phyloP scores from a whole-genome alignment of 805 yeast genomes.

The Suhomyces sp. region DNA sequence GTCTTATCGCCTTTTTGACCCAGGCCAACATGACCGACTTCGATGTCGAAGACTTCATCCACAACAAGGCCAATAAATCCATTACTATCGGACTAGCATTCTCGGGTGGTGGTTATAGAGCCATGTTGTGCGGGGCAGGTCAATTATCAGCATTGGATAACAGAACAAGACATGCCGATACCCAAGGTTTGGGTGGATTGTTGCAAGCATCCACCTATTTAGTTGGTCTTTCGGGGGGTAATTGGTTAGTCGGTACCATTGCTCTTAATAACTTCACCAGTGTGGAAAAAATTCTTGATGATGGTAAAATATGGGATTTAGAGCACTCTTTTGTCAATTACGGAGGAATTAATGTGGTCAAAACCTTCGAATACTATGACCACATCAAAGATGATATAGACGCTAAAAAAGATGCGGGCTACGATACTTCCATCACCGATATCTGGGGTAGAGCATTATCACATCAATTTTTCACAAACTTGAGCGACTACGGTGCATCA shows the following conservation, averaged over 20 bases:
- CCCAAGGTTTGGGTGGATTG: constrained; percentile 44
- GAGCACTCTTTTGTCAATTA: constrained; percentile 70
- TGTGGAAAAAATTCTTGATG: constrained; percentile 39
- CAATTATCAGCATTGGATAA: constrained; percentile 40
- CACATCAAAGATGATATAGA: constrained; percentile 27
- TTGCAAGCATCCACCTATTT: constrained; percentile 70
- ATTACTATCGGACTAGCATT: constrained; percentile 56
- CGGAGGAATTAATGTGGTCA: constrained; percentile 57
- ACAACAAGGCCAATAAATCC: constrained; percentile 35
- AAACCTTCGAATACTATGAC: constrained; percentile 56
- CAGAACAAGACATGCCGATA: constrained; percentile 27
- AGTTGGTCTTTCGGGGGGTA: constrained; percentile 65
- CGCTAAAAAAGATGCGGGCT: constrained; percentile 39
- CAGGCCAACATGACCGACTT: constrained; percentile 48
- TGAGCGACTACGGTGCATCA: constrained; percentile 26
- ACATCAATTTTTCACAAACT: constrained; percentile 36
- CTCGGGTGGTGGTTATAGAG: constrained; percentile 89
- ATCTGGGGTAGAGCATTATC: constrained; percentile 45
- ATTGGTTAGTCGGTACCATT: constrained; percentile 65
- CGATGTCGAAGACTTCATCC: constrained; percentile 43
- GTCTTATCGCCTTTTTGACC: constrained; percentile 46
- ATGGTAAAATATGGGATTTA: constrained; percentile 37
- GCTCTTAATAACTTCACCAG: constrained; percentile 59
- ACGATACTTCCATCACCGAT: constrained; percentile 38
- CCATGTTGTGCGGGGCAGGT: constrained; percentile 63